Conservation (phyloP, 306 rosid genomes). For the Clitoria ternatea region DNA sequence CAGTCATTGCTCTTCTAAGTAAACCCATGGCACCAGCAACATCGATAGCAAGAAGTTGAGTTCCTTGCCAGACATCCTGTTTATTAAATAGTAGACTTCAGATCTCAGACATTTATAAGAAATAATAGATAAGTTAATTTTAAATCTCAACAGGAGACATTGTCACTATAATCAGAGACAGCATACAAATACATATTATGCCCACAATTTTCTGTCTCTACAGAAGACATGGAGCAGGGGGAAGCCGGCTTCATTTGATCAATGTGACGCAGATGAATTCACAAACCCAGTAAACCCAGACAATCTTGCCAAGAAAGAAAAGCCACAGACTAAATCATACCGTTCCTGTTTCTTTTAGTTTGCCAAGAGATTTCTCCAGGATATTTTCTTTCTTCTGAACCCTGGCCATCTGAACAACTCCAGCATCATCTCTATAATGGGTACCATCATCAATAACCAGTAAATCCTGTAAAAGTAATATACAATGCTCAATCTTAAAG, state of each 20-base stretch:
- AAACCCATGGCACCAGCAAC: conserved; percentile 72
- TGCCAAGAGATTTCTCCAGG: conserved; percentile 65
- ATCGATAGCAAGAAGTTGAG: conserved; percentile 89
- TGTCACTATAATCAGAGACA: conserved; percentile 2
- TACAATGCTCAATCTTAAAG: conserved; percentile 19
- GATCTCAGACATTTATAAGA: conserved; percentile 23
- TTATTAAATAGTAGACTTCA: conserved; percentile 17
- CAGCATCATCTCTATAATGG: conserved; percentile 30
- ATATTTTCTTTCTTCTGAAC: conserved; percentile 64
- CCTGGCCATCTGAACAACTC: conserved; percentile 44
- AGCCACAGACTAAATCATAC: conserved; percentile 39
- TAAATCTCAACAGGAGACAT: not conserved
- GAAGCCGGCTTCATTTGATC: not conserved
- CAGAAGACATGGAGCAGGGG: not conserved
- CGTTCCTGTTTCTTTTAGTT: conserved; percentile 77
- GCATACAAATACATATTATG: not conserved
- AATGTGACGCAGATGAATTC: conserved; percentile 16
- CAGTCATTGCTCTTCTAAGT: conserved; percentile 67
- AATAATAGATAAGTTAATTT: not conserved
- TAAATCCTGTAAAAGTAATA: conserved; percentile 44
- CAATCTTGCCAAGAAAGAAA: conserved; percentile 16
- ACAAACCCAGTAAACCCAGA: conserved; percentile 13
- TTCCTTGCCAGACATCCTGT: conserved; percentile 99
- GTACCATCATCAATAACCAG: conserved; percentile 46
- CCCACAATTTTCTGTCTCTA: not conserved